Percentiles rank a stretch among this genome's conserved stretches.
phyloP scores from a whole-genome alignment of 225 moss, liverwort and hornwort genomes.

The Pseudisothecium myosuroides region DNA sequence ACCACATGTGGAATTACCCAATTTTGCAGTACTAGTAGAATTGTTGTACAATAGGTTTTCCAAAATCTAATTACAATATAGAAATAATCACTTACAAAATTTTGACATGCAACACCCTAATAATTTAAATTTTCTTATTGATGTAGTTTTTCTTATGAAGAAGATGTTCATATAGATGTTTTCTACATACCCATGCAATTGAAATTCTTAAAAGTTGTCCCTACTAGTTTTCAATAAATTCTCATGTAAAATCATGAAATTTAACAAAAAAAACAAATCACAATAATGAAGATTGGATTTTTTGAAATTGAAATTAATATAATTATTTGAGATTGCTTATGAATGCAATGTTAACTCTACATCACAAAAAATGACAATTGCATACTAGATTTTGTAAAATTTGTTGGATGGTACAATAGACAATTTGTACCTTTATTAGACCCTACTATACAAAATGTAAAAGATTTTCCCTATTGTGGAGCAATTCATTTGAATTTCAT shows the following conservation, averaged over 20 bases:
- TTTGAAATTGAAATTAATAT: neutral
- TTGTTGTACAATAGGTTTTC: neutral
- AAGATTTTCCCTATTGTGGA: neutral
- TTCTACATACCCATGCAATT: neutral
- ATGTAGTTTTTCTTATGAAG: accelerated
- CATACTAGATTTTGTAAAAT: neutral
- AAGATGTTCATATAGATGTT: neutral
- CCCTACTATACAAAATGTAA: neutral
- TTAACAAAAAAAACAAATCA: neutral
- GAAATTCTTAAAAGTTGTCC: neutral
- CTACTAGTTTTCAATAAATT: neutral
- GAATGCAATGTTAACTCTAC: neutral
- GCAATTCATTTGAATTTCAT: neutral
- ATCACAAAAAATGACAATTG: neutral
- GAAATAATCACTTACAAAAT: accelerated
- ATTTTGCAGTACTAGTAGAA: neutral
- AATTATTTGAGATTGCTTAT: neutral
- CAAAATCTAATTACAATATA: neutral
- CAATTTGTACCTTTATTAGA: neutral
- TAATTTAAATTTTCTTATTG: neutral
- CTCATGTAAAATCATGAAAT: neutral
- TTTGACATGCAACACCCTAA: neutral
- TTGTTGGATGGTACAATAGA: neutral
- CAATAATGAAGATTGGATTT: accelerated
- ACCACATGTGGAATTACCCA: neutral